A percentile compares a stretch with the other conserved stretches of the same genome.
phyloP scores from a whole-genome alignment of 768 basidiomycete species.

The Termitomyces sp. region DNA sequence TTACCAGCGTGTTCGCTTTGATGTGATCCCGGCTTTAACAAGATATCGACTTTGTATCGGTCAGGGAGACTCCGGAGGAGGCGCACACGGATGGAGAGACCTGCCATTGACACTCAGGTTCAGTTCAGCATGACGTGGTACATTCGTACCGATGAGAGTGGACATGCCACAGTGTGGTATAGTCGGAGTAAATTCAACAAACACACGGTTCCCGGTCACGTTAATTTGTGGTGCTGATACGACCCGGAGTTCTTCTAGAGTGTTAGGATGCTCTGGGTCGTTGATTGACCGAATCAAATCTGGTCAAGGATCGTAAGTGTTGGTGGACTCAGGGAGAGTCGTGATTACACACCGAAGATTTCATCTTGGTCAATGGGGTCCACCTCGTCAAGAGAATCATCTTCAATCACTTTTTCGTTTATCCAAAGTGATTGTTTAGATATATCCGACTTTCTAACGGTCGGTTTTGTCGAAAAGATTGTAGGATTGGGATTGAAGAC shows the following conservation, averaged over 20 bases:
- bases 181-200: slow-evolving; percentile 94
- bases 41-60: slow-evolving; percentile 92
- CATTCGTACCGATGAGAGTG: slow-evolving; percentile 78
- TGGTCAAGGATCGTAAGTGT: slow-evolving; percentile 21
- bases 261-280: slow-evolving; percentile 93
- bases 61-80: slow-evolving; percentile 84
- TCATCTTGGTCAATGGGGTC: slow-evolving; percentile 89
- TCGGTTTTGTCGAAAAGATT: slow-evolving; percentile 55
- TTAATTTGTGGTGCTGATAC: slow-evolving; percentile 85
- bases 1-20: slow-evolving; percentile 87
- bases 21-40: slow-evolving; percentile 90
- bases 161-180: slow-evolving; percentile 98
- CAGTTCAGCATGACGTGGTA: not conserved
- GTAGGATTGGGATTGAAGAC: slow-evolving; percentile 90
- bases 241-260: slow-evolving; percentile 91
- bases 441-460: slow-evolving; percentile 35
- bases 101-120: slow-evolving; percentile 30
- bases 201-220: slow-evolving; percentile 53
- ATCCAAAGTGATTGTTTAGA: slow-evolving; percentile 58
- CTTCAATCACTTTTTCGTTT: slow-evolving; percentile 35
- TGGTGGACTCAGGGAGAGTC: not conserved
- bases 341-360: slow-evolving; percentile 63
- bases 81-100: slow-evolving; percentile 92
- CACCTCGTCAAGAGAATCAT: slow-evolving; percentile 44
- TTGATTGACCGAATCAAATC: slow-evolving; percentile 89